Conservation (phyloP, 1,139 yeast genomes). For the Pichia sp. region DNA sequence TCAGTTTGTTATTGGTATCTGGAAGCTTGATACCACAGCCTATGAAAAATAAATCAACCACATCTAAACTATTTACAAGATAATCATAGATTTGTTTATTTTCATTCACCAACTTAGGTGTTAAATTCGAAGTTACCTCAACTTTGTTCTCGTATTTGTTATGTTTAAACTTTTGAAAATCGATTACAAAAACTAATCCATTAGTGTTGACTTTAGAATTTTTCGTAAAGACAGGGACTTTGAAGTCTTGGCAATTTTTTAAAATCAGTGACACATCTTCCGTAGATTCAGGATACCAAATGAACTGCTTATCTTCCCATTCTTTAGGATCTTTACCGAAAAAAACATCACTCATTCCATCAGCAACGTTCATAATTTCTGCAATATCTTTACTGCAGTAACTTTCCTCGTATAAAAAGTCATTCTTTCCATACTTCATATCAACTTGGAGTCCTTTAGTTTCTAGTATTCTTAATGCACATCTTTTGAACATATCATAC, state of each 20-base stretch:
- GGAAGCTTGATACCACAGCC: conserved; percentile 17
- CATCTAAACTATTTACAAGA: conserved; percentile 1
- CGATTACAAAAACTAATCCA: conserved; percentile 16
- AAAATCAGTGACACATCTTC: conserved; percentile 20
- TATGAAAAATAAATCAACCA: conserved; percentile 18
- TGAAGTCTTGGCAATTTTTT: conserved; percentile 21
- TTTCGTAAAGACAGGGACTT: conserved; percentile 21
- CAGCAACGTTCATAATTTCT: conserved; percentile 32
- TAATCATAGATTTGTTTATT: conserved; percentile 1
- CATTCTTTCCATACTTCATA: conserved; percentile 20
- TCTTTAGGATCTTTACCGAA: conserved; percentile 30
- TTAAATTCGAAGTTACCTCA: not conserved
- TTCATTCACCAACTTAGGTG: conserved; percentile 4
- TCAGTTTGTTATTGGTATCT: conserved; percentile 4
- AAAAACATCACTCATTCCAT: conserved; percentile 36
- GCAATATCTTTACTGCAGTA: conserved; percentile 29
- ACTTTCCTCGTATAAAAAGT: conserved; percentile 10
- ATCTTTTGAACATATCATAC: conserved; percentile 23
- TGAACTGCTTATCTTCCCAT: conserved; percentile 19
- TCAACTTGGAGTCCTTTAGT: conserved; percentile 23
- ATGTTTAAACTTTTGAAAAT: conserved; percentile 13
- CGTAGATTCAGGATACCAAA: conserved; percentile 20
- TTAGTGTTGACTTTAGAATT: conserved; percentile 5
- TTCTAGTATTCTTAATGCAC: conserved; percentile 19
- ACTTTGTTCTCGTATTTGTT: not conserved